Conservation (phyloP, 2,329 filamentous ascomycete species). For the Xylaria sp. region DNA sequence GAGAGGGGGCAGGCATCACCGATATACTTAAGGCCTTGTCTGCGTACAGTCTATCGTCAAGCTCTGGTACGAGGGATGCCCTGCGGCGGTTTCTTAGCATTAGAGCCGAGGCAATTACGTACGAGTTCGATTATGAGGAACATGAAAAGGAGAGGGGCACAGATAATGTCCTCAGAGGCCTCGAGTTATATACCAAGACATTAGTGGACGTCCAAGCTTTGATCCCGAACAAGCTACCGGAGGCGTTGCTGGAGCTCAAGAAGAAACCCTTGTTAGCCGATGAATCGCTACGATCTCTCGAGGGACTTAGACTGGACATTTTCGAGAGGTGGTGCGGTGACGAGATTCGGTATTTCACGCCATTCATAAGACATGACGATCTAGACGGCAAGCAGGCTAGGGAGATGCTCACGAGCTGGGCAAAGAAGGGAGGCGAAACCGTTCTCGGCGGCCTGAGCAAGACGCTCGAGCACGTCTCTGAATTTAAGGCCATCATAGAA, state of each 20-base stretch:
- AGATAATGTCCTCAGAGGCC: constrained; percentile 68
- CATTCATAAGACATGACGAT: constrained; percentile 87
- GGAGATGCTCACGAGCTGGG: constrained; percentile 72
- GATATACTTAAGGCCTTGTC: constrained; percentile 78
- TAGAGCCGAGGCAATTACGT: constrained; percentile 74
- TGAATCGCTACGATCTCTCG: constrained; percentile 70
- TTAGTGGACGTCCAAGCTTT: constrained; percentile 80
- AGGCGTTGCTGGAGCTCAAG: constrained; percentile 76
- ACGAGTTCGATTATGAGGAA: constrained; percentile 65
- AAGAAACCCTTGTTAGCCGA: constrained; percentile 78
- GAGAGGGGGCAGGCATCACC: constrained; percentile 60
- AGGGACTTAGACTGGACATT: constrained; percentile 80
- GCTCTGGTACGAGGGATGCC: constrained; percentile 81
- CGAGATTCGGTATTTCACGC: constrained; percentile 85
- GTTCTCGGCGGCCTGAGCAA: constrained; percentile 71
- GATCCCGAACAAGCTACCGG: constrained; percentile 76
- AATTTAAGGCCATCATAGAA: constrained; percentile 76
- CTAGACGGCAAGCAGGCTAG: constrained; percentile 69
- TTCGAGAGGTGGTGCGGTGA: constrained; percentile 83
- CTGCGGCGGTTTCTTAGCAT: constrained; percentile 81
- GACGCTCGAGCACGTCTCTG: constrained; percentile 67
- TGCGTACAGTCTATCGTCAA: constrained; percentile 85
- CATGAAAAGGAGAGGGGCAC: constrained; percentile 56
- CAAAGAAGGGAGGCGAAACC: constrained; percentile 67
- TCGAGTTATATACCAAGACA: constrained; percentile 81